Percentiles rank a stretch among this genome's conserved stretches.
These are phyloP conservation scores for Fraxinus xanthoxyloides DNA, from an alignment of 305 asterid species.

Conservation along the genomic window DNA sequence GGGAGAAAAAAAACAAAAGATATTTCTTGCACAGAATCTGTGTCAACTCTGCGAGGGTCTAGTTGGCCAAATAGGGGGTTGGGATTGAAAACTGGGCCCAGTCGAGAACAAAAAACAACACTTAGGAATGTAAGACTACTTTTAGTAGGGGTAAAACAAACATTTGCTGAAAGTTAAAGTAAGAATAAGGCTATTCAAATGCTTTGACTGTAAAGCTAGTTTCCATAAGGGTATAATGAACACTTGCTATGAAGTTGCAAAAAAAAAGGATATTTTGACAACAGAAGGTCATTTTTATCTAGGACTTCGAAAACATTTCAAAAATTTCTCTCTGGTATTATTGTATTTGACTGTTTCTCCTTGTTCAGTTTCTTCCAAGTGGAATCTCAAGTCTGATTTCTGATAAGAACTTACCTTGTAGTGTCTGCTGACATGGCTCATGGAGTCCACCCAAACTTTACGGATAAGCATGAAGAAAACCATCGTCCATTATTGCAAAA, in stretches of 20 bases:
- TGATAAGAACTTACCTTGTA: conserved; percentile 34
- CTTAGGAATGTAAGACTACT: not conserved
- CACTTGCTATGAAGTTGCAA: not conserved
- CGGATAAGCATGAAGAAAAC: conserved; percentile 87
- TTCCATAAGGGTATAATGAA: not conserved
- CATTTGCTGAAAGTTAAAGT: not conserved
- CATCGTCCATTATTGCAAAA: conserved; percentile 88
- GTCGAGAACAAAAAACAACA: not conserved
- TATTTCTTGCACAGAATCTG: not conserved
- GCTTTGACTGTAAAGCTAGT: not conserved
- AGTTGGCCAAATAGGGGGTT: not conserved
- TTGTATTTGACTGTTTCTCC: not conserved
- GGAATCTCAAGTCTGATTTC: conserved; percentile 5
- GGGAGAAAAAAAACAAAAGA: not conserved
- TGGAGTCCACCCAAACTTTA: conserved; percentile 91
- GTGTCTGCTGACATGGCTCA: conserved; percentile 99
- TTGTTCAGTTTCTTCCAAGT: not conserved
- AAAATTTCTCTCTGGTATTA: not conserved
- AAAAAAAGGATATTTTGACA: not conserved
- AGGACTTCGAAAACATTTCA: not conserved
- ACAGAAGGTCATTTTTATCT: not conserved
- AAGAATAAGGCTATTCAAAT: not conserved
- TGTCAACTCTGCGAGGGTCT: not conserved
- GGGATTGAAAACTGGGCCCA: not conserved
- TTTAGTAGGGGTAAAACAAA: not conserved